Base-by-base conservation (phyloP, 306 rosid genomes). In the Senna tora region DNA sequence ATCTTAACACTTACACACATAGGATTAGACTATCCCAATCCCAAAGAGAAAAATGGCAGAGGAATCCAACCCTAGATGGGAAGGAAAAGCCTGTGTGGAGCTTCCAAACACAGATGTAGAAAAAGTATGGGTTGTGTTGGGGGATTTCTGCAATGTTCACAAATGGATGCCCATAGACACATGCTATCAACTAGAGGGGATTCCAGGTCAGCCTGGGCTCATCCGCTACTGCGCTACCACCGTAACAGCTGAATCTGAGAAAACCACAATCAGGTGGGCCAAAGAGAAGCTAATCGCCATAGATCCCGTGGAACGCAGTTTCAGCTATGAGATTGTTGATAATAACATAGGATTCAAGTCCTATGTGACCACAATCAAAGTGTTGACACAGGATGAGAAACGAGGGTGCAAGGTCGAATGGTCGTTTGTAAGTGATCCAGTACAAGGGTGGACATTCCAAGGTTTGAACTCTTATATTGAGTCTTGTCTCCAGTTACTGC, bases 131-230 rank as follows among this genome's bases (percentile, higher is more conserved):
- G 6, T 54, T 0, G 14, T 54, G 7, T 11, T 90, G 3, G 79
- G 78, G 73, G 92, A 88, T 78, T 90, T 86, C 75, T 86, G 87
- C 86, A 85, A 69, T 82, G 0, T 86, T 0, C 81, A 84, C 53
- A 84, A 76, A 22, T 77, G 72, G 78, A 15, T 82, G 39, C 82
- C 87, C 3, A 0, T 87, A 5, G 85, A 79, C 28, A 85, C 80
- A 6, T 86, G 87, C 54, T 49, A 56, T 76, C 83, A 53, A 10
- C 69, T 82, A 0, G 92, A 90, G 2, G 83, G 87, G 1, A 2
- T 63, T 70, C 38, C 67, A 0, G 87, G 83, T 6, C 79, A 79
- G 75, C 88, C 87, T 7, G 91, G 90, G 3, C 57, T 81, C 41
- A 45, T 75, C 30, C 86, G 92, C 12, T 81, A 83, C 63, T 88